Base-by-base conservation (phyloP, 2,329 filamentous ascomycete species). In the Daldinia sp. region DNA sequence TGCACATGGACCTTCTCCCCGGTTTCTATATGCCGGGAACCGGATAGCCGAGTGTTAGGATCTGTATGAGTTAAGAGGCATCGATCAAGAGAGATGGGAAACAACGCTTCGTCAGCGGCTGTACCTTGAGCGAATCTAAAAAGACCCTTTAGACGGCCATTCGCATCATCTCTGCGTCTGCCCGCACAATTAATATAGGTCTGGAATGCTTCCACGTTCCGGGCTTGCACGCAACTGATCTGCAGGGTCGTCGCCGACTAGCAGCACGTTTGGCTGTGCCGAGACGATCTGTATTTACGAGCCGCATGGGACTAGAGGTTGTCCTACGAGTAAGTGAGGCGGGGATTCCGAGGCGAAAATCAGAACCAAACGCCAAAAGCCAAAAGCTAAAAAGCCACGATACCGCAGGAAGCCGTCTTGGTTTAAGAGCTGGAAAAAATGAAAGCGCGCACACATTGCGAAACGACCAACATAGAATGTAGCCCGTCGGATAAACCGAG, bases 131-230 rank as follows among this genome's bases (percentile, higher is more conserved):
- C 3, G 32, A 52, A 49, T 61, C 41, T 58, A 21, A n/a, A 11
- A 52, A 55, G 55, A 50, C 39, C 53, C 63, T 9, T 59, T 60
- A 65, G 61, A 58, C 67, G 69, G 71, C 58, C 60, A 63, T 69
- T 62, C 67, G 67, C 70, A 73, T 71, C 63, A 56, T 64, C 57
- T 57, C 70, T 72, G 70, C 67, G 59, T 57, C 65, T 57, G 63
- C 56, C 68, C 69, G 69, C 50, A 37, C 48, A 43, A 54, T 63
- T 62, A 45, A 62, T 58, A 54, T 70, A 59, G 39, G 62, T 34
- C 67, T 61, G 61, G 59, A 52, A 39, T 61, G 53, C 65, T 70
- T 69, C 72, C 68, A 73, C 63, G 61, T 71, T 65, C 66, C 68
- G 69, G 70, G 62, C 70, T 61, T 49, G 57, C 61, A 64, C 66